Evolutionary conservation across 1,284 basidiomycete species (phyloP), one percentile per base, ranked within the genome.

Genomic region (Cryptococcus sp.): DNA sequence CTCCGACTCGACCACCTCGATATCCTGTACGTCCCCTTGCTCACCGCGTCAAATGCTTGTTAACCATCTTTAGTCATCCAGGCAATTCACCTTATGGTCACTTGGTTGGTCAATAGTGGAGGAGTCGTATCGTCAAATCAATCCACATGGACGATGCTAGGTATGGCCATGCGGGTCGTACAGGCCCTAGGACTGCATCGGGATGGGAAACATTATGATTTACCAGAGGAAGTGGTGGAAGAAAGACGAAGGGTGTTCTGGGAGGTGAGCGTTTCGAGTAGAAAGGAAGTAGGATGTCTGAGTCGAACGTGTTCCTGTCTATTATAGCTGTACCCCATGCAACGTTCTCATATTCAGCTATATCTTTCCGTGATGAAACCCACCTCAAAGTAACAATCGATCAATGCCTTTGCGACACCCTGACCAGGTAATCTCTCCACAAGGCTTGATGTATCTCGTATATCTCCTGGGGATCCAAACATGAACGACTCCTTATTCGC

Each of bases 121-220:
- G 30, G 54, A 32, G 41, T 50, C 2, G 60, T 62, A 3, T 49
- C 52, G 3, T 56, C 56, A 10, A 58, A 56, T 36, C 61, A 59
- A 32, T 45, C 55, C 13, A 58, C 56, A 7, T 66, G 65, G 65
- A 59, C 63, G 49, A 33, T 64, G 35, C 36, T 62, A 5, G 59
- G 65, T 34, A 58, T 64, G 53, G 65, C 55, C 6, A 66, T 64
- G 57, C 41, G 57, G 10, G 56, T 62, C 3, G 56, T 62, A 33
- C 59, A 64, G 46, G 61, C 65, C 4, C 49, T 66, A 6, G 65
- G 65, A 6, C 43, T 66, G 13, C 65, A 66, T 56, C 59, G 65
- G 3, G 61, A 66, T 52, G 60, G 60, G 8, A 42, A 43, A 4
- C 56, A 60, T n/a, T 66, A 38, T 43, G 58, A 55, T 46, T 43